phyloP scores from a whole-genome alignment of 2,329 filamentous ascomycete genomes.

The Mycosphaerelloides madeirae region DNA sequence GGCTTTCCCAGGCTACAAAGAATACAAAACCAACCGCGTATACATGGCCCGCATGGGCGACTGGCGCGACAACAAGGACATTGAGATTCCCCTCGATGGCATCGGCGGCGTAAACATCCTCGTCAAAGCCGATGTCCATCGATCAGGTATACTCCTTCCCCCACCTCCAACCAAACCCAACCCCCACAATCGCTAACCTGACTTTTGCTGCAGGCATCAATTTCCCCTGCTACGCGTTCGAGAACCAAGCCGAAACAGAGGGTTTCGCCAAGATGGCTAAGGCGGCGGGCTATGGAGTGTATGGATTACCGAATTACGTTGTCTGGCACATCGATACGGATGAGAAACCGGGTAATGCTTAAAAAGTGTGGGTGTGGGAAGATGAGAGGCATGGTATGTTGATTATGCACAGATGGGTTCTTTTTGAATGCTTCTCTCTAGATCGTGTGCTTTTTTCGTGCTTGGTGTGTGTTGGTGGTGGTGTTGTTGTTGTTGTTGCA shows the following conservation, averaged over 20 bases:
- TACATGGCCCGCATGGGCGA: slow-evolving; percentile 92
- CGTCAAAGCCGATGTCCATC: slow-evolving; percentile 95
- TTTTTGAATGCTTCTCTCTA: not conserved
- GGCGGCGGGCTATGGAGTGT: slow-evolving; percentile 85
- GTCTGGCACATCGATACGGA: slow-evolving; percentile 98
- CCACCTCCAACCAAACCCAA: not conserved
- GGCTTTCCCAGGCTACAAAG: slow-evolving; percentile 66
- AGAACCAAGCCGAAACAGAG: slow-evolving; percentile 98
- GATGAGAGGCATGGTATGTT: no score
- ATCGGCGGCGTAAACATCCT: slow-evolving; percentile 96
- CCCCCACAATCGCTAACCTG: not conserved
- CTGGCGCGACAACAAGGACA: slow-evolving; percentile 85
- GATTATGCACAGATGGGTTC: slow-evolving; percentile 1
- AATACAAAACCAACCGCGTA: slow-evolving; percentile 83
- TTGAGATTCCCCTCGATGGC: slow-evolving; percentile 87
- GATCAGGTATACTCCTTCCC: slow-evolving; percentile 63
- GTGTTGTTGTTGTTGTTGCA: no score
- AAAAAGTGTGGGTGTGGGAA: slow-evolving; percentile 10
- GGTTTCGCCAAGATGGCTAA: slow-evolving; percentile 99
- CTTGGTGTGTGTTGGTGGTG: no score
- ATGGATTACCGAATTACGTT: slow-evolving; percentile 92
- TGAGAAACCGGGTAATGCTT: slow-evolving; percentile 80
- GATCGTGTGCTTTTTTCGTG: no score
- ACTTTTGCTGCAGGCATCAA: slow-evolving; percentile 69
- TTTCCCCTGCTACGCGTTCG: slow-evolving; percentile 93